Base-by-base conservation (phyloP, 495 filamentous ascomycete species). In the Podospora fimiseda region DNA sequence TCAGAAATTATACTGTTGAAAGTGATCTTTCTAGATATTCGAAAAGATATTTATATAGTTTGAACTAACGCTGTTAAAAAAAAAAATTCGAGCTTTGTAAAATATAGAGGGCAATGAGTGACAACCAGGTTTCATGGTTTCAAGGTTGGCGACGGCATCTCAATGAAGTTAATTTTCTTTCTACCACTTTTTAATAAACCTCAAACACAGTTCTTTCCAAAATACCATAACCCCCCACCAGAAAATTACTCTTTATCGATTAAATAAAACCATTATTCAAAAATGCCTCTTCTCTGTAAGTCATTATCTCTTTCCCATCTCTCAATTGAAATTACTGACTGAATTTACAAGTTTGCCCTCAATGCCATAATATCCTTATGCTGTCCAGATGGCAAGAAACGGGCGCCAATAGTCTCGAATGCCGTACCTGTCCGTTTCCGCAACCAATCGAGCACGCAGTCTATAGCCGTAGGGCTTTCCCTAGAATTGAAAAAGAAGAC, bases 401-500 rank as follows among this genome's bases (percentile, higher is more conserved):
- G 40, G 70, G 70, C 50, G 58, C 58, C 53, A 80, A 84, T 52
- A 81, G 89, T 24, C 85, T 96, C 64, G 89, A 95, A 73, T 98
- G 93, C 73, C 86, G 87, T 37, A 90, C 89, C 43, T 98, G 93
- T 59, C 90, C 93, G 7, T 98, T 95, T 73, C 78, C 91, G 69
- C 87, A 84, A 64, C 67, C 85, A 27, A 79, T 96, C 57, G 80
- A 80, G 44, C 74, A 83, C 55, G 77, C 82, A 37, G 86, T 84
- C 70, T 94, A 75, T 64, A 87, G 91, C 65, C 84, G 88, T 52
- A 87, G 82, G 47, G 80, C 85, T 73, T 80, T 76, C 58, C 83
- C 85, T 65, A 76, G 83, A 53, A 91, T 90, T 64, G 89, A 94
- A 60, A 84, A 87, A 49, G 92, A 96, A 57, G 90, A 94, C 63